Evolutionary conservation across 192 early-diverging fungal genomes (phyloP), one percentile per base, ranked within the genome.

Genomic region (Gonapodya prolifera): DNA sequence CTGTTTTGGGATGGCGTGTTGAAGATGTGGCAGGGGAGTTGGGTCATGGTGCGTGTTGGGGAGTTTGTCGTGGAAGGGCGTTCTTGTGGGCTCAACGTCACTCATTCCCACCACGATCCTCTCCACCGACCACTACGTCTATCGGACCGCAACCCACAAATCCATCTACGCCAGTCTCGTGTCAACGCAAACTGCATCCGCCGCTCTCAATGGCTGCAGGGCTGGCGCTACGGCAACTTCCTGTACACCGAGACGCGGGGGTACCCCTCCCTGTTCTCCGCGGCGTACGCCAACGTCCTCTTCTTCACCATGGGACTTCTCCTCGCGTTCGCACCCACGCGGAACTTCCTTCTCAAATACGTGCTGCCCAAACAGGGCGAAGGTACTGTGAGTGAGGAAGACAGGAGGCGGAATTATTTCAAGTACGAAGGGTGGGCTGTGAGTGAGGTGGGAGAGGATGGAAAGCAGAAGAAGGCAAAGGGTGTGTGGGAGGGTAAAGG

Each of bases 101-200:
- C n/a, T n/a, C n/a, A n/a, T n/a, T n/a, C n/a, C n/a, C n/a, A n/a
- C n/a, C n/a, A n/a, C n/a, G n/a, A n/a, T n/a, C n/a, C n/a, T n/a
- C n/a, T n/a, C n/a, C n/a, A n/a, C n/a, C n/a, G n/a, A n/a, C n/a
- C n/a, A n/a, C n/a, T n/a, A n/a, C n/a, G n/a, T n/a, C n/a, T n/a
- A n/a, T n/a, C n/a, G n/a, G n/a, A n/a, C n/a, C n/a, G n/a, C n/a
- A n/a, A n/a, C n/a, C n/a, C n/a, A n/a, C n/a, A n/a, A n/a, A n/a
- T n/a, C n/a, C n/a, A n/a, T n/a, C n/a, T n/a, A n/a, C 23, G 23
- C 45, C 45, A 61, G 45, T 8, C 45, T 61, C 45, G 77, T 29
- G 77, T 83, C 70, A 94, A 94, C 80, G 85, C 87, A 70, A 83
- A 85, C 36, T 84, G 89, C 69, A 91, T 94, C 34, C 83, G 84